Percentiles rank a stretch among this genome's conserved stretches.
These are phyloP conservation scores for Aspergillus floridensis DNA, from an alignment of 2,329 filamentous ascomycete species.

Conservation along the genomic window DNA sequence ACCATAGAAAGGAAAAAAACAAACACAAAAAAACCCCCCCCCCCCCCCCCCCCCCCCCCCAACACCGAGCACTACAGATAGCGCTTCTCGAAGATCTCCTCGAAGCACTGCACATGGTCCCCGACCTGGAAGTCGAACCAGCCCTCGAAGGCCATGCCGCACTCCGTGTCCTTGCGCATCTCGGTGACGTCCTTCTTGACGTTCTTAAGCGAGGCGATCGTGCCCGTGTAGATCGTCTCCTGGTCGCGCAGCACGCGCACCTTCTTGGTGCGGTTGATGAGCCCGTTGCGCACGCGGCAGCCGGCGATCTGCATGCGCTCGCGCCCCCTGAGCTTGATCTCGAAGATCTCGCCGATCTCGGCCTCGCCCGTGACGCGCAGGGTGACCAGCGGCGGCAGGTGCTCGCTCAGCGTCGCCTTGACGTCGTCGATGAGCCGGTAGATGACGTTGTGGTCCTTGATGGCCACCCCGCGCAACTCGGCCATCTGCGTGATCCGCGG, in stretches of 20 bases:
- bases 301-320: constrained; percentile 76
- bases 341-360: constrained; percentile 77
- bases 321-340: constrained; percentile 74
- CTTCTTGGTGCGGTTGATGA: constrained; percentile 61
- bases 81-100: constrained; percentile 73
- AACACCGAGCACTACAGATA: constrained; percentile 30
- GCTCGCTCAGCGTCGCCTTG: constrained; percentile 61
- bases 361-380: constrained; percentile 81
- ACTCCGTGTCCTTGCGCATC: constrained; percentile 91
- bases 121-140: constrained; percentile 78
- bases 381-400: constrained; percentile 65
- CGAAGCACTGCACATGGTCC: constrained; percentile 84
- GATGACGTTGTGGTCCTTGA: constrained; percentile 75
- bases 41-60: no score
- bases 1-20: no score
- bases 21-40: no score
- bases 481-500: constrained; percentile 68
- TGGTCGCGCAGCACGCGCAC: constrained; percentile 71
- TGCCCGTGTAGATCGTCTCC: constrained; percentile 77
- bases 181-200: constrained; percentile 87
- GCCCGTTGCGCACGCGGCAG: constrained; percentile 80
- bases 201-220: constrained; percentile 78
- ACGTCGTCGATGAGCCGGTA: constrained; percentile 52
- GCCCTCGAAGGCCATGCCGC: constrained; percentile 77
- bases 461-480: constrained; percentile 66